Conservation (phyloP, 2,329 filamentous ascomycete species). For the Curvularia verruculosa region DNA sequence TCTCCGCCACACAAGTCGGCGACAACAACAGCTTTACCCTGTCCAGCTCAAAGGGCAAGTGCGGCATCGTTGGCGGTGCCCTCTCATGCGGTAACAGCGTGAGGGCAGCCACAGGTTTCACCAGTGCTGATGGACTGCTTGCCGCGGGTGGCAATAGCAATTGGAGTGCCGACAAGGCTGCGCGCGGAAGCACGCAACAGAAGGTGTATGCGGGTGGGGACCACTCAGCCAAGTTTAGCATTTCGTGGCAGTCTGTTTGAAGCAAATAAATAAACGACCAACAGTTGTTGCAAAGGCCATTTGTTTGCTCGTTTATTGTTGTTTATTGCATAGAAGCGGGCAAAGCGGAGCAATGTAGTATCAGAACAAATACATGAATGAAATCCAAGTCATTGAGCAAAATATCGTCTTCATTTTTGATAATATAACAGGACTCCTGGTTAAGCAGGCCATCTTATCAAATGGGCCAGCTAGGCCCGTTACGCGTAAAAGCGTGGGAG, state of each 20-base stretch:
- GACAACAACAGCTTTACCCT: constrained; percentile 42
- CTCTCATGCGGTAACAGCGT: constrained; percentile 63
- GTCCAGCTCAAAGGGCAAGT: constrained; percentile 50
- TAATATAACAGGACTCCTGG: neutral
- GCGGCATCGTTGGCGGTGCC: constrained; percentile 60
- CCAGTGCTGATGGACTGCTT: constrained; percentile 43
- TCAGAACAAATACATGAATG: neutral
- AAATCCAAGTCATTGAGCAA: neutral
- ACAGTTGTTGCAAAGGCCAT: too few species aligned
- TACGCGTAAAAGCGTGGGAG: neutral
- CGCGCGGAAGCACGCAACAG: constrained; percentile 53
- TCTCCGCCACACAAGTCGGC: constrained; percentile 57
- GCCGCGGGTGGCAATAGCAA: constrained; percentile 47
- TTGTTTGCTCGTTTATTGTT: too few species aligned
- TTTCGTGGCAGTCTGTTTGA: constrained; percentile 48
- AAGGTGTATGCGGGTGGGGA: constrained; percentile 50
- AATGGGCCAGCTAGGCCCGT: neutral
- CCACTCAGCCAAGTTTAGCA: constrained; percentile 42
- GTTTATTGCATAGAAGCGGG: neutral
- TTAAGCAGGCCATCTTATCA: constrained; percentile 1
- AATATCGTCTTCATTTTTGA: neutral
- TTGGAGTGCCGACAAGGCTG: constrained; percentile 54
- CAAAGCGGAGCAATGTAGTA: neutral
- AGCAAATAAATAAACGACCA: too few species aligned
- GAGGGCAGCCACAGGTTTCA: constrained; percentile 52